Evolutionary conservation across 805 yeast genomes (phyloP).

Genomic region (Saccharomycopsis fermentans): DNA sequence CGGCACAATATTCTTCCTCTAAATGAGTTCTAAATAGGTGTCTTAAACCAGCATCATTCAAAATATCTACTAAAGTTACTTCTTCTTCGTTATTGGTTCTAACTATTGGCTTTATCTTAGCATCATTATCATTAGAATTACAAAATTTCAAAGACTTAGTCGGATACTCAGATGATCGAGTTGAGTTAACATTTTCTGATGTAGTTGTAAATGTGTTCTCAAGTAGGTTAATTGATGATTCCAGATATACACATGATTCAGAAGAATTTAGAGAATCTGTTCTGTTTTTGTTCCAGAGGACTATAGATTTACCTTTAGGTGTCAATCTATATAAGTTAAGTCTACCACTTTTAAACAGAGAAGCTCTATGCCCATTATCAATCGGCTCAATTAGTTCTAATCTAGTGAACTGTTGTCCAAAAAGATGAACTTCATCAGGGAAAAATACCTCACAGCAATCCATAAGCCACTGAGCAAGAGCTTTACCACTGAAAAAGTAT

Average conservation of each 20-base stretch:
- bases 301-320: constrained; percentile 31
- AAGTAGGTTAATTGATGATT: neutral
- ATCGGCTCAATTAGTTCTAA: constrained; percentile 38
- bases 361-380: constrained; percentile 13
- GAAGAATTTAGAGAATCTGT: neutral
- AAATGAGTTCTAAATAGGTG: constrained; percentile 59
- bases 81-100: neutral
- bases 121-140: too few relatives aligned
- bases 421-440: constrained; percentile 39
- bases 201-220: neutral
- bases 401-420: constrained; percentile 41
- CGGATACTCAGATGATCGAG: neutral
- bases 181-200: neutral
- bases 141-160: too few relatives aligned
- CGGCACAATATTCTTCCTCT: constrained; percentile 55
- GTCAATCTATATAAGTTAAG: constrained; percentile 35
- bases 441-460: constrained; percentile 74
- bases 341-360: constrained; percentile 27
- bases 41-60: constrained; percentile 69
- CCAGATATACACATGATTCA: neutral
- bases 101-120: neutral
- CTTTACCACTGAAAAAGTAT: constrained; percentile 57
- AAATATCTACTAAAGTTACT: constrained; percentile 27
- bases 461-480: constrained; percentile 77
- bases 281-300: constrained; percentile 26